Percentiles rank a stretch among this genome's conserved stretches.
Evolutionary conservation across 139 green algal genomes (phyloP).

Genomic region (Eudorina sp.): DNA sequence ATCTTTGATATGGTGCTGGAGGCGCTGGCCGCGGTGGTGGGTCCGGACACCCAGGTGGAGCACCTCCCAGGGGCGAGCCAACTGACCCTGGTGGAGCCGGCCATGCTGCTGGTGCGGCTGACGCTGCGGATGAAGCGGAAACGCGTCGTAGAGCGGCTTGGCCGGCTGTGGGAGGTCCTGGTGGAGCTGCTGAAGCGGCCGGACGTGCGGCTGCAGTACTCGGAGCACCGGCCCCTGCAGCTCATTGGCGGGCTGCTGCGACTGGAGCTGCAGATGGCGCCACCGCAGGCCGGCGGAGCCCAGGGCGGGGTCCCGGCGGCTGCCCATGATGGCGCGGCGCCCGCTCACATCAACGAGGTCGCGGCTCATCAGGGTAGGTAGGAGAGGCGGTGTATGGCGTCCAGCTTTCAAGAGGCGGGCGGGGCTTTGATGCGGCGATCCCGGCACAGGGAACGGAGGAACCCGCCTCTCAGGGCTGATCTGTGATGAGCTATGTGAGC

Average conservation of each 20-base stretch:
- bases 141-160: not conserved
- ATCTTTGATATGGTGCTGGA: slow-evolving; percentile 1
- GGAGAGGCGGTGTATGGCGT: too few species aligned
- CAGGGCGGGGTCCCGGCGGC: not conserved
- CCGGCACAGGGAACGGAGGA: too few species aligned
- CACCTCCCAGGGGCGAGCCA: slow-evolving; percentile 29
- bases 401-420: too few species aligned
- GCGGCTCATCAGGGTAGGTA: too few species aligned
- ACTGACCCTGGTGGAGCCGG: not conserved
- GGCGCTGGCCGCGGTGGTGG: not conserved
- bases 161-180: not conserved
- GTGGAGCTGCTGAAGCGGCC: not conserved
- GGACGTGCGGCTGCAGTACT: slow-evolving; percentile 11
- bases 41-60: not conserved
- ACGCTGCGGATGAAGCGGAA: not conserved
- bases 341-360: not conserved
- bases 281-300: not conserved
- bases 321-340: too few species aligned
- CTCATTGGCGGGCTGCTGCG: not conserved
- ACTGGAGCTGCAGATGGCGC: not conserved
- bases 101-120: not conserved
- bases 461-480: too few species aligned
- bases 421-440: too few species aligned
- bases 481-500: too few species aligned
- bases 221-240: not conserved